A percentile compares a stretch with the other conserved stretches of the same genome.
Conservation (phyloP, 495 filamentous ascomycete genomes). For the Neurospora hispaniola region DNA sequence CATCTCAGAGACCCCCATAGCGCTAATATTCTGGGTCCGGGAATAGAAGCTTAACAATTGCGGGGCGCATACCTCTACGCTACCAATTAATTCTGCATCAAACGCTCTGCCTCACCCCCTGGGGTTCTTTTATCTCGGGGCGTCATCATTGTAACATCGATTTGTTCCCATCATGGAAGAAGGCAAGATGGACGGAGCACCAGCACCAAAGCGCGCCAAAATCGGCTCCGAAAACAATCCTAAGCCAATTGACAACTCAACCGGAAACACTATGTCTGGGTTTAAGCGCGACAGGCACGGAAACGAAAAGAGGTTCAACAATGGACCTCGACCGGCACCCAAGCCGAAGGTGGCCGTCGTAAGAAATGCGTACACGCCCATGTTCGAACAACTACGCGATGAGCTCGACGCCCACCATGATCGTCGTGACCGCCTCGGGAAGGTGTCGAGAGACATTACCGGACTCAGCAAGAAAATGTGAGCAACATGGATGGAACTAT, state of each 20-base stretch:
- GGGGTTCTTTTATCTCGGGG: constrained; percentile 7
- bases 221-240: not conserved
- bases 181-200: not conserved
- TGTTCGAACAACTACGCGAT: constrained; percentile 76
- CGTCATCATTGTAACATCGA: constrained; percentile 1
- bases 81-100: not conserved
- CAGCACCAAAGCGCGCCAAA: not conserved
- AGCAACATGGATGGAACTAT: constrained; percentile 7
- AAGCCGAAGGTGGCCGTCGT: constrained; percentile 8
- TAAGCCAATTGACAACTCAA: not conserved
- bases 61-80: not conserved
- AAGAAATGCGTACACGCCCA: constrained; percentile 49
- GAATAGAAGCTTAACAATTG: not conserved
- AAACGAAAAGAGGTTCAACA: constrained; percentile 30
- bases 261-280: constrained; percentile 26
- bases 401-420: constrained; percentile 94
- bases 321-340: constrained; percentile 19
- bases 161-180: not conserved
- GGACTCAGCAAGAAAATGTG: constrained; percentile 96
- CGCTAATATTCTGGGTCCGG: not conserved
- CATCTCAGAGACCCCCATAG: not conserved
- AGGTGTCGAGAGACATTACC: constrained; percentile 82
- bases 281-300: constrained; percentile 54
- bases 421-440: constrained; percentile 78
- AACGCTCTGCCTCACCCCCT: not conserved